phyloP scores from a whole-genome alignment of 495 filamentous ascomycete genomes.

The Aspergillus carlsbadensis region DNA sequence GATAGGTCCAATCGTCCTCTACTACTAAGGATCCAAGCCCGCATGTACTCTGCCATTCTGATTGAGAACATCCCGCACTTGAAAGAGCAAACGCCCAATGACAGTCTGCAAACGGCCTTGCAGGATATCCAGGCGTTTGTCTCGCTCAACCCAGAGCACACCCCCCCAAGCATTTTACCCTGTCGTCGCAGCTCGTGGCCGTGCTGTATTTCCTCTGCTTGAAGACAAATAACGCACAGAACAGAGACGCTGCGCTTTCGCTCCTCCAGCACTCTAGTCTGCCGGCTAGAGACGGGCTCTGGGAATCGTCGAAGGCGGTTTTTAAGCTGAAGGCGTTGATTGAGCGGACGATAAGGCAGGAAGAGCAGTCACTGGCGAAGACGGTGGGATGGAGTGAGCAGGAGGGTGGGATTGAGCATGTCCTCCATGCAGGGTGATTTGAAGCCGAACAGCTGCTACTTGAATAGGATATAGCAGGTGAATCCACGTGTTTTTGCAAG shows the following conservation, averaged over 20 bases:
- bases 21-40: conserved; percentile 1
- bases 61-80: conserved; percentile 19
- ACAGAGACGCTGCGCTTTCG: conserved; percentile 9
- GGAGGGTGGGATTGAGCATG: too few relatives aligned
- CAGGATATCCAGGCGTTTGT: conserved; percentile 11
- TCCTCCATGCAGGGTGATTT: too few relatives aligned
- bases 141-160: neutral
- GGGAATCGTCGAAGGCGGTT: too few relatives aligned
- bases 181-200: conserved; percentile 21
- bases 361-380: too few relatives aligned
- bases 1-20: neutral
- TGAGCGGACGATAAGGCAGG: too few relatives aligned
- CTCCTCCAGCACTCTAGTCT: conserved; percentile 14
- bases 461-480: too few relatives aligned
- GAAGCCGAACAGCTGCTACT: too few relatives aligned
- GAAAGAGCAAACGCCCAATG: neutral
- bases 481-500: too few relatives aligned
- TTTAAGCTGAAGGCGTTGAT: too few relatives aligned
- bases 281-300: conserved; percentile 22
- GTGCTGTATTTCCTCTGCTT: conserved; percentile 22
- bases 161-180: conserved; percentile 15
- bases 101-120: conserved; percentile 9
- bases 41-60: conserved; percentile 2
- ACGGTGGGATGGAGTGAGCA: too few relatives aligned
- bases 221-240: conserved; percentile 13